Evolutionary conservation across 108 stramenopile species (phyloP).

Genomic region (Nannochloropsis gaditana): DNA sequence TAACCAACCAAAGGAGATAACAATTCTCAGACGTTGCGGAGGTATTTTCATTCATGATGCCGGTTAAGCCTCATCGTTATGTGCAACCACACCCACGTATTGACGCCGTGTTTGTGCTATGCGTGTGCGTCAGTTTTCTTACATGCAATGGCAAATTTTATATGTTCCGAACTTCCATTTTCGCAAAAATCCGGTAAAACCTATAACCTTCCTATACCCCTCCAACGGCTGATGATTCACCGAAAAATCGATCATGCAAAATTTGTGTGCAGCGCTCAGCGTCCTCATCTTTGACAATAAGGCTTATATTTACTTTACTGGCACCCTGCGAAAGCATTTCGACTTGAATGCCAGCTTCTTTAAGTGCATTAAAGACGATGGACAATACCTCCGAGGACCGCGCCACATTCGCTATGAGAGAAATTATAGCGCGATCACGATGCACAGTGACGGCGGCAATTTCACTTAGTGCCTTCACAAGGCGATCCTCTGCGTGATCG

Average conservation of each 20-base stretch:
- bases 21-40: too few relatives aligned
- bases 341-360: conserved; percentile 58
- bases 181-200: too few relatives aligned
- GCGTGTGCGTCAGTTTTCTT: too few relatives aligned
- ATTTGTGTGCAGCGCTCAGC: conserved; percentile 67
- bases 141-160: too few relatives aligned
- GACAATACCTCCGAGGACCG: conserved; percentile 79
- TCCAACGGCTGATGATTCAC: conserved; percentile 33
- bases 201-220: too few relatives aligned
- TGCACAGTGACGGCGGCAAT: conserved; percentile 68
- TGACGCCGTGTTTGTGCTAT: too few relatives aligned
- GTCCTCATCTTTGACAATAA: conserved; percentile 66
- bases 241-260: conserved; percentile 80
- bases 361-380: conserved; percentile 80
- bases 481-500: neutral
- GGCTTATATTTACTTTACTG: conserved; percentile 89
- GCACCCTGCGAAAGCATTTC: conserved; percentile 73
- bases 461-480: conserved; percentile 52
- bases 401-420: conserved; percentile 82
- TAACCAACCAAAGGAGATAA: too few relatives aligned
- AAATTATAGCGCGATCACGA: conserved; percentile 68
- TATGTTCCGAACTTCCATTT: too few relatives aligned
- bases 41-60: too few relatives aligned
- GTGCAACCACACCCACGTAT: too few relatives aligned
- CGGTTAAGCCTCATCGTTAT: too few relatives aligned